Evolutionary conservation across 352 stramenopile genomes (phyloP), one percentile per base, ranked within the genome.

Genomic region (Globisporangium spiculum): DNA sequence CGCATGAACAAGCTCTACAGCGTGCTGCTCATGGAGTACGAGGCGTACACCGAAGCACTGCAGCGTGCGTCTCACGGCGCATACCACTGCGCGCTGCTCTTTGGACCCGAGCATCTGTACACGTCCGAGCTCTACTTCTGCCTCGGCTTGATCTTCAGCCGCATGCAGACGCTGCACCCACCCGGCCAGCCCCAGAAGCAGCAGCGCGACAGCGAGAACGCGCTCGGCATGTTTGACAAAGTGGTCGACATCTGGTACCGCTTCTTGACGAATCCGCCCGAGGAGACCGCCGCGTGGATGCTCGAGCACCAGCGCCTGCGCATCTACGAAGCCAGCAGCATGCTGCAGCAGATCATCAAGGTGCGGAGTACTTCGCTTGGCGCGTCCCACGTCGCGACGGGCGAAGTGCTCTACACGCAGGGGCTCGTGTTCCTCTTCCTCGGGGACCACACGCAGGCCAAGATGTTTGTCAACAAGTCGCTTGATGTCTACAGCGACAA

Each of bases 221-320:
- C 85, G 27, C 71, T 93, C 26, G 78, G 78, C 22, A 82, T 91
- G 81, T 81, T 89, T 26, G 85, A 93, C 69, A 93, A 93, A 44
- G 79, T 91, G 12, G 83, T 93, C 32, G 83, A 93, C 67, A 91
- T 91, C 53, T 91, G 81, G 83, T 91, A 91, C 71, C 78, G 81
- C 1, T 91, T 91, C 65, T 63, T 89, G n/a, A 89, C 83, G 5
- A 88, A 86, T 53, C 83, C 83, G 34, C 83, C 83, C 0, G 79
- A 91, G 34, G 81, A 85, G 14, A 86, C 79, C 6, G 83, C 76
- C 22, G 75, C 79, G 14, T 91, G 81, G 81, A 87, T 89, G 81
- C 72, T 88, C 52, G 70, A 80, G 61, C 73, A 89, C 62, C 79
- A 89, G 63, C 78, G 77, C 14, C 70, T 86, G 32, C 81, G 80